These are phyloP conservation scores for Geum urbanum DNA, from an alignment of 306 rosid genomes.

Conservation along the genomic window DNA sequence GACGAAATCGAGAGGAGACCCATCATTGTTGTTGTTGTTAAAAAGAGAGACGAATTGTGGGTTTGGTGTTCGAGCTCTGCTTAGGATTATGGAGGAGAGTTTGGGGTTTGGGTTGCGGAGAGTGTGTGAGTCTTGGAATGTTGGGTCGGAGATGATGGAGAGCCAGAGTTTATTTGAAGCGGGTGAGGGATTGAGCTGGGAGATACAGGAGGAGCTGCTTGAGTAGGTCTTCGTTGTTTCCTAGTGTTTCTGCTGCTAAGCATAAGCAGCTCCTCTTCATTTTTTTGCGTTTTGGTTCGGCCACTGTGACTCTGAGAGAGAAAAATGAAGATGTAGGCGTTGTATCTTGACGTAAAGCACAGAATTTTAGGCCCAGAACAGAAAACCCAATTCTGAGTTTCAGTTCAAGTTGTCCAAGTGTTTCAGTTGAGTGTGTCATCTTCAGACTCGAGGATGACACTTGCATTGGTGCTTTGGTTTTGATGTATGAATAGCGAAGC, in stretches of 20 bases:
- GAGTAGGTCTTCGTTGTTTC: neutral
- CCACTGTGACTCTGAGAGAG: neutral
- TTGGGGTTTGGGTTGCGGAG: neutral
- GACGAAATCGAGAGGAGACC: neutral
- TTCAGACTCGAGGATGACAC: too few relatives aligned
- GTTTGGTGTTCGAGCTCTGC: neutral
- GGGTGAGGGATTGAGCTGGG: neutral
- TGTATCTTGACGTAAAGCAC: too few relatives aligned
- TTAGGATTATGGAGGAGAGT: neutral
- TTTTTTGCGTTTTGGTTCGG: neutral
- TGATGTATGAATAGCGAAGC: too few relatives aligned
- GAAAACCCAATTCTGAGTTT: too few relatives aligned
- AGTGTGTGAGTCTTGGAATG: neutral
- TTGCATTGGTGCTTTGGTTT: too few relatives aligned
- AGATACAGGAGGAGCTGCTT: neutral
- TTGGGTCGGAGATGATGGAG: slow-evolving; percentile 25
- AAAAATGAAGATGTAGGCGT: too few relatives aligned
- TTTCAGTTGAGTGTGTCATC: too few relatives aligned
- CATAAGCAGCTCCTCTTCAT: neutral
- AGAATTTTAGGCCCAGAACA: too few relatives aligned
- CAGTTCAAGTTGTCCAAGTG: too few relatives aligned
- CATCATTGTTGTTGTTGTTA: neutral
- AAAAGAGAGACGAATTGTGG: neutral
- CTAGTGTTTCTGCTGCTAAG: neutral
- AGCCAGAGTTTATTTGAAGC: slow-evolving; percentile 27